A percentile compares a stretch with the other conserved stretches of the same genome.
Evolutionary conservation across 306 rosid species (phyloP).

Genomic region (Fragaria iinumae): DNA sequence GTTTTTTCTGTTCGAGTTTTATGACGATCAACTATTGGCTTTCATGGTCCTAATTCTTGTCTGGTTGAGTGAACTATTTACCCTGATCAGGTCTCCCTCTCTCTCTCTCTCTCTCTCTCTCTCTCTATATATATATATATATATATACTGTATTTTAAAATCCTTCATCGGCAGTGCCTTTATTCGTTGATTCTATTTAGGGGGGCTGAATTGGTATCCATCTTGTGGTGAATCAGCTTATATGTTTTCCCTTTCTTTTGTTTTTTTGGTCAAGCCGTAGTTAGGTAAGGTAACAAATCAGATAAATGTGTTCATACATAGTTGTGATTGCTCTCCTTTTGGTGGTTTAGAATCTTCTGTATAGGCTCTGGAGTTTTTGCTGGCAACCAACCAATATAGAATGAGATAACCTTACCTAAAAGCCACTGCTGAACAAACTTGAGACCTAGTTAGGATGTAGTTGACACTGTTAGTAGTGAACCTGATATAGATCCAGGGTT

Average conservation of each 20-base stretch:
- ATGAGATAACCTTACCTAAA: background rate
- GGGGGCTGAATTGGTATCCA: background rate
- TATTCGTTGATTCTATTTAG: background rate
- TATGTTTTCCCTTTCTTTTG: background rate
- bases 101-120: slow-evolving; percentile 15
- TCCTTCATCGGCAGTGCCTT: background rate
- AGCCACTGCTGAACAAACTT: background rate
- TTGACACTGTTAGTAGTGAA: background rate
- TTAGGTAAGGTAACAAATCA: background rate
- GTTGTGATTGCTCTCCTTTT: background rate
- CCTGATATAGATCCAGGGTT: background rate
- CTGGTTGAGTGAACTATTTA: slow-evolving; percentile 95
- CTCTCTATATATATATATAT: no score
- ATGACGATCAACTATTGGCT: slow-evolving; percentile 93
- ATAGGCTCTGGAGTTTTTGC: background rate
- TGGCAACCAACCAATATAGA: background rate
- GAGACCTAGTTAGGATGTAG: background rate
- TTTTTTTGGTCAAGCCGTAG: background rate
- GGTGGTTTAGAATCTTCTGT: background rate
- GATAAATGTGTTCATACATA: background rate
- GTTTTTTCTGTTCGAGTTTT: slow-evolving; percentile 94
- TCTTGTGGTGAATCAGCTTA: background rate
- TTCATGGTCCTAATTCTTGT: slow-evolving; percentile 95
- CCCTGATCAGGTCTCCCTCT: slow-evolving; percentile 74
- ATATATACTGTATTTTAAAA: background rate